Base-by-base conservation (phyloP, 2,329 filamentous ascomycete species). In the Juglanconis sp. region DNA sequence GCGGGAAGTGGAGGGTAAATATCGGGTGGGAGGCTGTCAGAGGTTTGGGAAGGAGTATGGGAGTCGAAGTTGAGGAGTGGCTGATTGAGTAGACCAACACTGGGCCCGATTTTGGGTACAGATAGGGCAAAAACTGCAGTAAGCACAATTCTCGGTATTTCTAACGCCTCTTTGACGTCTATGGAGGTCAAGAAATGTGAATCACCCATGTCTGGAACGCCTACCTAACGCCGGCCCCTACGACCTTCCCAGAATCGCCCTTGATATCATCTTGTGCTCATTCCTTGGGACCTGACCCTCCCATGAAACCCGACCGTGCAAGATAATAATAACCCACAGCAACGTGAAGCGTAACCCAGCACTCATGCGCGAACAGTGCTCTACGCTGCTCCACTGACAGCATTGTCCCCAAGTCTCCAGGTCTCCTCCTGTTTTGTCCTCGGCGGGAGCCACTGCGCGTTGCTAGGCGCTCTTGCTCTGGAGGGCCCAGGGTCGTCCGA, bases 401-500 rank as follows among this genome's bases (percentile, higher is more conserved):
- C 57, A 15, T 71, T 69, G 59, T 79, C 77, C 10, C 76, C 72
- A 4, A 69, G 61, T 17, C 75, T 73, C 93, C 92, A 96, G 2
- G 91, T 96, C 55, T 92, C 89, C 72, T 96, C 90, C 72, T 94
- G 90, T 70, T 86, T 92, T 1, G 91, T 96, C 7, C 92, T 91
- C 0, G 89, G 88, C 17, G 89, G 84, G 61, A 96, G 76, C 86
- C 90, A 94, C n/a, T 76, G 75, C 34, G 79, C 77, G 65, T 81
- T 81, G 67, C 78, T 81, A 51, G 66, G 68, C 15, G 77, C 78
- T 47, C 60, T 77, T 24, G 73, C 72, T 42, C 77, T 73, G 3
- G 74, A 71, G 62, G 68, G 71, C 30, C 73, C 72, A 47, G 68
- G 64, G 55, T 84, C 81, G 62, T 87, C 82, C 56, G 79, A 79